Evolutionary conservation across 345 rosid species (phyloP), one percentile per base, ranked within the genome.

Genomic region (Sonneratia caseolaris): DNA sequence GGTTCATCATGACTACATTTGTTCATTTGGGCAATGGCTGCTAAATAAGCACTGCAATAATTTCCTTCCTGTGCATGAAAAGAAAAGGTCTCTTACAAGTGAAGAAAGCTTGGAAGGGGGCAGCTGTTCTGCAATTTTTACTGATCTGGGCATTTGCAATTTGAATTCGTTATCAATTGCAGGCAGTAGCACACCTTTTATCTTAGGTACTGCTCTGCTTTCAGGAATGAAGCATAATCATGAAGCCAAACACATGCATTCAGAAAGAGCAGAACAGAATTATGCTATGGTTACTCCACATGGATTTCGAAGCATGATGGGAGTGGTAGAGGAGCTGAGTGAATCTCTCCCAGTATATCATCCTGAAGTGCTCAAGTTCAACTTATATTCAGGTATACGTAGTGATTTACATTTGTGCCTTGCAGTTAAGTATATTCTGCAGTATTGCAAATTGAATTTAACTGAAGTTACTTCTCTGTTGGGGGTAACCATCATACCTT

Each of bases 271-370:
- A 69, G 78, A 55, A 65, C 75, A 66, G 32, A 70, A 80, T 75
- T 70, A 70, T 73, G 74, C 66, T 71, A 82, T 86, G 76, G 75
- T 66, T 69, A 59, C 55, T 43, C 56, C 72, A 65, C 73, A 66
- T 57, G 85, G 79, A 72, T 78, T 62, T 51, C 84, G 89, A 81
- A 84, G 84, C 84, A 75, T 93, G 82, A 71, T 76, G 15, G 88
- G 81, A 69, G 70, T 85, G 72, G 85, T 83, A 47, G 90, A 88
- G 74, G 82, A 76, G 74, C 76, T 89, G 51, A 76, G 79, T 72
- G 90, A 89, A 71, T 72, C 83, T 75, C 73, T 93, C 77, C 96
- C 94, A 49, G 76, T 84, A 53, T 84, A 89, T 84, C 92, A 93
- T 70, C 97, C 96, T 22, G 81, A 83, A 79, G 91, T 85, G 66